Percentiles rank a stretch among this genome's conserved stretches.
phyloP scores from a whole-genome alignment of 192 early-diverging fungal genomes.

The Bifiguratus adelaidae region DNA sequence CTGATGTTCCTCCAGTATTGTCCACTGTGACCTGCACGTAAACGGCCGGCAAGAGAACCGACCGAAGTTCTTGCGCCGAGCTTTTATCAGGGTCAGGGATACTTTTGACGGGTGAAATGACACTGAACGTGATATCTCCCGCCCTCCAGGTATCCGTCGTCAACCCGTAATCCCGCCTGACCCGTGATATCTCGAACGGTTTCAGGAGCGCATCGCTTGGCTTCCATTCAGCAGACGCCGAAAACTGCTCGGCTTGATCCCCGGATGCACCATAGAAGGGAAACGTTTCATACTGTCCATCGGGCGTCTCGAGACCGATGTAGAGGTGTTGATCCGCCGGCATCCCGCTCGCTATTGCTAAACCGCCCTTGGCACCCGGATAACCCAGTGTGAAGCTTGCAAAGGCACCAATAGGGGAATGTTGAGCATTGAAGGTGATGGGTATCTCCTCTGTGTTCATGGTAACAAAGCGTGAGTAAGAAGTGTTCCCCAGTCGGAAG shows the following conservation, averaged over 20 bases:
- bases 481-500: too few species aligned
- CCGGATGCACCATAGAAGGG: constrained; percentile 7
- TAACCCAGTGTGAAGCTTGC: constrained; percentile 8
- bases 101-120: constrained; percentile 7
- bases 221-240: neutral
- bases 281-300: constrained; percentile 2
- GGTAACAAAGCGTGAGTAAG: too few species aligned
- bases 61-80: neutral
- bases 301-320: constrained; percentile 3
- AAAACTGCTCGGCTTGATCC: constrained; percentile 4
- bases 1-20: neutral
- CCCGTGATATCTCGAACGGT: too few species aligned
- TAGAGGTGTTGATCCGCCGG: constrained; percentile 12
- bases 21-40: constrained; percentile 6
- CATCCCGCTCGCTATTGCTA: constrained; percentile 4
- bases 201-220: neutral
- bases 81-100: constrained; percentile 6
- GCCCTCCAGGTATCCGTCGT: constrained; percentile 6
- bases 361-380: constrained; percentile 5
- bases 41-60: constrained; percentile 4
- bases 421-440: constrained; percentile 12
- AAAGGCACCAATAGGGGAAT: constrained; percentile 12
- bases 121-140: constrained; percentile 7
- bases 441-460: too few species aligned
- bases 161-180: constrained; percentile 6